These are phyloP conservation scores for Austroboletus festivus DNA, from an alignment of 768 basidiomycete species.

Conservation along the genomic window DNA sequence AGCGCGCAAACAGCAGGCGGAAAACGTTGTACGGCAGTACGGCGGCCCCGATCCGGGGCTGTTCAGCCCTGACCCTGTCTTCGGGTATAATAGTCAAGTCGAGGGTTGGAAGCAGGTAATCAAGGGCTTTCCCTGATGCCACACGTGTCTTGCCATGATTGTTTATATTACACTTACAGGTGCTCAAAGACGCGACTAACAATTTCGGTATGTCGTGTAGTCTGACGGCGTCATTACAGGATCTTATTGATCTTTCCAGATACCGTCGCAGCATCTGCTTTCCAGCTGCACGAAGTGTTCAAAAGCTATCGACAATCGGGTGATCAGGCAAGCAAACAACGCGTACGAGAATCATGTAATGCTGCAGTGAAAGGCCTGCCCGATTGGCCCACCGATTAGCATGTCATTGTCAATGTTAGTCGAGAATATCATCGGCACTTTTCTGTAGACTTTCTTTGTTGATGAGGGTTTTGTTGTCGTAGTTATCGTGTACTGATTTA, in stretches of 20 bases:
- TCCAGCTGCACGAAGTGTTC: slow-evolving; percentile 77
- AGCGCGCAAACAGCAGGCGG: slow-evolving; percentile 52
- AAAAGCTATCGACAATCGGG: slow-evolving; percentile 70
- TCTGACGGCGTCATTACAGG: not conserved
- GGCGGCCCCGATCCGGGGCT: slow-evolving; percentile 34
- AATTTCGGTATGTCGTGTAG: slow-evolving; percentile 46
- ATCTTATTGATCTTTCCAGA: slow-evolving; percentile 11
- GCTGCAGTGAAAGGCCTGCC: slow-evolving; percentile 70
- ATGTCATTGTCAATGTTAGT: not conserved
- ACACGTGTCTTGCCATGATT: not conserved
- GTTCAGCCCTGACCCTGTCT: slow-evolving; percentile 32
- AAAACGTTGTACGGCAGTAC: slow-evolving; percentile 44
- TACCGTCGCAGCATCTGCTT: slow-evolving; percentile 62
- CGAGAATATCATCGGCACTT: not conserved
- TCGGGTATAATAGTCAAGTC: slow-evolving; percentile 50
- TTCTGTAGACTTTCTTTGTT: not conserved
- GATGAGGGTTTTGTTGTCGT: slow-evolving; percentile 1
- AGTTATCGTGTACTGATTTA: slow-evolving; percentile 4
- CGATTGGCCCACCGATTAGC: slow-evolving; percentile 56
- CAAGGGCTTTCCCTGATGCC: not conserved
- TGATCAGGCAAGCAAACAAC: slow-evolving; percentile 66
- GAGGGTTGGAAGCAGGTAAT: slow-evolving; percentile 56
- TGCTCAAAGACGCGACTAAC: slow-evolving; percentile 53
- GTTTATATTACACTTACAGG: slow-evolving; percentile 31
- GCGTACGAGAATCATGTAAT: slow-evolving; percentile 77